Evolutionary conservation across 192 early-diverging fungal genomes (phyloP).

Genomic region (Helicostylum pulchrum): DNA sequence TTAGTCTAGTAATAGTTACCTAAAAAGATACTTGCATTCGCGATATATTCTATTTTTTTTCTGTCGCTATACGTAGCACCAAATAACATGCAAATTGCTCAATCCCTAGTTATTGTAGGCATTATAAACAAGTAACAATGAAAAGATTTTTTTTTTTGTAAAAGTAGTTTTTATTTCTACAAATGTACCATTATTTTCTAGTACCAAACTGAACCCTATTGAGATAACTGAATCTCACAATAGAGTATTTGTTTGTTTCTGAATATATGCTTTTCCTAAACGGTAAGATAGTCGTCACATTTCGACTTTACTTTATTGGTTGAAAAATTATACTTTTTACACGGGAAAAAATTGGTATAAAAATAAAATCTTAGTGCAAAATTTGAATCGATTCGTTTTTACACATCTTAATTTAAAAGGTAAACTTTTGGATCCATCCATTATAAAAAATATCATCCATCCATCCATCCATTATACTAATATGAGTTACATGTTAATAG

Average conservation of each 20-base stretch:
- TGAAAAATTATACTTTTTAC: not conserved
- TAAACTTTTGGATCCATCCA: slow-evolving; percentile 5
- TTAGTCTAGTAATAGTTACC: too few species aligned
- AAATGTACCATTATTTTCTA: too few species aligned
- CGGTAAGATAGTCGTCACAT: too few species aligned
- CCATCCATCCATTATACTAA: not conserved
- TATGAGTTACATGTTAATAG: not conserved
- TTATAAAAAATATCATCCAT: not conserved
- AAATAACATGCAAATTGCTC: too few species aligned
- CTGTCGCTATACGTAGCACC: too few species aligned
- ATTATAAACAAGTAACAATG: too few species aligned
- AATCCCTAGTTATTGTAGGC: too few species aligned
- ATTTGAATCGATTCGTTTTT: not conserved
- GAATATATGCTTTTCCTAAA: not conserved
- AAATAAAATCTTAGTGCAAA: not conserved
- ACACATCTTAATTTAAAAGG: slow-evolving; percentile 10
- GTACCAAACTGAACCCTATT: not conserved
- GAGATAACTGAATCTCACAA: not conserved
- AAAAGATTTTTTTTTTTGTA: too few species aligned
- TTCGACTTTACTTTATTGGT: not conserved
- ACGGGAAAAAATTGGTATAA: not conserved
- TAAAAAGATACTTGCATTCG: too few species aligned
- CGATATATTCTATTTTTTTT: too few species aligned
- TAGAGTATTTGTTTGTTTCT: not conserved
- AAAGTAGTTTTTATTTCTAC: too few species aligned